Conservation (phyloP, 805 yeast genomes). For the Candida sakaeoensis region DNA sequence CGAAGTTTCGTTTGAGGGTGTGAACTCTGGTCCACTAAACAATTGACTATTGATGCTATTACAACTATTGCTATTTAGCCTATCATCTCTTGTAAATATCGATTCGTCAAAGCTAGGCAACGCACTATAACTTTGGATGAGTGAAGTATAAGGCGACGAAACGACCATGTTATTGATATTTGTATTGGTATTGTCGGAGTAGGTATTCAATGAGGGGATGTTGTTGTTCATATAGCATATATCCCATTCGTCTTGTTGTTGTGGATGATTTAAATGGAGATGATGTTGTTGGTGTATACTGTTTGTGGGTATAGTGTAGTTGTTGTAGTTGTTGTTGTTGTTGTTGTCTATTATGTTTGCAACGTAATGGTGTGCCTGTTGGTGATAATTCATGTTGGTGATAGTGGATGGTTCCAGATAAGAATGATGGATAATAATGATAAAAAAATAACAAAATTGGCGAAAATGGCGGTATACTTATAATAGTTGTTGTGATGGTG, state of each 20-base stretch:
- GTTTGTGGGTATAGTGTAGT: slow-evolving; percentile 11
- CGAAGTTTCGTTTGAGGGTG: slow-evolving; percentile 7
- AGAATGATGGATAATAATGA: background rate
- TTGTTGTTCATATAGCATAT: background rate
- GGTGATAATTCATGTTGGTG: slow-evolving; percentile 1
- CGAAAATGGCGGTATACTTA: background rate
- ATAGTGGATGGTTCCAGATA: no score
- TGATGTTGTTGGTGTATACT: background rate
- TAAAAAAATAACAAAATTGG: background rate
- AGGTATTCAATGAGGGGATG: background rate
- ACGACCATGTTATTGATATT: background rate
- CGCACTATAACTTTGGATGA: background rate
- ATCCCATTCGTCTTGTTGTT: background rate
- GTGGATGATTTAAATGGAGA: no score
- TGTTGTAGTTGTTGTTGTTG: background rate
- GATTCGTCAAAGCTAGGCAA: slow-evolving; percentile 4
- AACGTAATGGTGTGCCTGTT: background rate
- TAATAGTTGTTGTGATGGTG: no score
- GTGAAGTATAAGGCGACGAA: background rate
- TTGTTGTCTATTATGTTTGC: slow-evolving; percentile 1
- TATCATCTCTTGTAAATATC: background rate
- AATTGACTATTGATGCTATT: slow-evolving; percentile 1
- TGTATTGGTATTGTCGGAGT: background rate
- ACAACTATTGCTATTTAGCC: background rate
- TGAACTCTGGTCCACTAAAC: slow-evolving; percentile 3